A percentile compares a stretch with the other conserved stretches of the same genome.
Evolutionary conservation across 345 rosid genomes (phyloP).

Genomic region (Eucalyptus cloeziana): DNA sequence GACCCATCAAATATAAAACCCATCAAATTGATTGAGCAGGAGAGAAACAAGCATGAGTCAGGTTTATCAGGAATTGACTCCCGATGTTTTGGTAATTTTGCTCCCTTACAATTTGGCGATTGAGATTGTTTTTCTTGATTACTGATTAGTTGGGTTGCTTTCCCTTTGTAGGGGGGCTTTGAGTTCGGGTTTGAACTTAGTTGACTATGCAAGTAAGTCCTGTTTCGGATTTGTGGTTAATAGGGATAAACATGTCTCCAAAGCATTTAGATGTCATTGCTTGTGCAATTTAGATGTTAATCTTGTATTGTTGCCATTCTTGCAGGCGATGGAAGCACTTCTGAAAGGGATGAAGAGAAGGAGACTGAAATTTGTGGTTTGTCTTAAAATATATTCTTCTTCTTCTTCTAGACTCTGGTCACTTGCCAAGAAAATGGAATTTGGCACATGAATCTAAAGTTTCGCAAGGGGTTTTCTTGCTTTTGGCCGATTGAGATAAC

Average conservation of each 20-base stretch:
- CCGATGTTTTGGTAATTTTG: constrained; percentile 31
- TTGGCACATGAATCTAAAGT: background rate
- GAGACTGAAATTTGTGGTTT: constrained; percentile 19
- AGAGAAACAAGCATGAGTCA: constrained; percentile 29
- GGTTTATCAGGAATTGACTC: constrained; percentile 16
- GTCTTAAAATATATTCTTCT: background rate
- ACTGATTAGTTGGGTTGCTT: background rate
- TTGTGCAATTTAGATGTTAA: background rate
- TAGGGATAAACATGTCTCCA: background rate
- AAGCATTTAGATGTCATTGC: background rate
- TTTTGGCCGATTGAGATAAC: background rate
- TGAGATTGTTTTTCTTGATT: background rate
- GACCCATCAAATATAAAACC: no score
- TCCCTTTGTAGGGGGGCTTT: constrained; percentile 22
- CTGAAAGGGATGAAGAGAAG: constrained; percentile 16
- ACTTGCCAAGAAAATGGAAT: background rate
- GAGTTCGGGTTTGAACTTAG: constrained; percentile 25
- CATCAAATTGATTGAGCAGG: constrained; percentile 7
- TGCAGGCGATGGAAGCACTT: constrained; percentile 33
- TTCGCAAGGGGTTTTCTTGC: background rate
- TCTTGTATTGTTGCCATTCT: background rate
- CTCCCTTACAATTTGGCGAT: background rate
- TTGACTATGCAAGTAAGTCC: constrained; percentile 40
- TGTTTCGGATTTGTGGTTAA: background rate
- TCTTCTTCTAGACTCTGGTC: background rate